Evolutionary conservation across 1,284 basidiomycete genomes (phyloP).

Genomic region (Apiotrichum gracile): DNA sequence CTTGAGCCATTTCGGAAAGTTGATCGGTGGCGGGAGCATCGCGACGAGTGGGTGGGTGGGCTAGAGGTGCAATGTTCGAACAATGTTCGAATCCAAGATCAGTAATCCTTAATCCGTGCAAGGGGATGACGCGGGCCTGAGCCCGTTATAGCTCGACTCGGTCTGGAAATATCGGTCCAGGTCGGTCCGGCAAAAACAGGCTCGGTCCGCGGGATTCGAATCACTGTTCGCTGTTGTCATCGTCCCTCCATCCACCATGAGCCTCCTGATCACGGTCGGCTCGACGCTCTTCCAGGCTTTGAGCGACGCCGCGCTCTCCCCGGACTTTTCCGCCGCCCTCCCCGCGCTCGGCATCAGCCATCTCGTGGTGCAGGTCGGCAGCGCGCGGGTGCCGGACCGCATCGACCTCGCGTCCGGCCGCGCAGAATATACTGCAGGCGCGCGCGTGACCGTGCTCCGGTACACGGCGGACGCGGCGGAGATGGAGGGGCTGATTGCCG

Average conservation of each 20-base stretch:
- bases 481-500: slow-evolving; percentile 55
- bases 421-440: not conserved
- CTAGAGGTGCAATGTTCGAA: too few species aligned
- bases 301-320: slow-evolving; percentile 58
- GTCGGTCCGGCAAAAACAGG: too few species aligned
- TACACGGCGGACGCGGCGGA: slow-evolving; percentile 63
- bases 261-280: slow-evolving; percentile 76
- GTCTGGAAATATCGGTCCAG: too few species aligned
- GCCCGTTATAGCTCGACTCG: too few species aligned
- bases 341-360: slow-evolving; percentile 54
- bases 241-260: not conserved
- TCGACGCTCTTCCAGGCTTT: slow-evolving; percentile 78
- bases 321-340: slow-evolving; percentile 56
- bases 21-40: slow-evolving; percentile 56
- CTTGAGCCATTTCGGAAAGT: slow-evolving; percentile 76
- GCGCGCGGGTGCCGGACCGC: slow-evolving; percentile 28
- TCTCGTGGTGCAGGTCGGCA: slow-evolving; percentile 71
- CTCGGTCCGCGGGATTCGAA: too few species aligned
- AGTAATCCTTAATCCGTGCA: too few species aligned
- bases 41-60: not conserved
- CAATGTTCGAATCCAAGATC: too few species aligned
- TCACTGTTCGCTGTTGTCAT: not conserved
- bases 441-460: slow-evolving; percentile 52
- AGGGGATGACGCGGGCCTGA: too few species aligned
- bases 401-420: not conserved